These are phyloP conservation scores for Periglandula ipomoeae DNA, from an alignment of 2,329 filamentous ascomycete genomes.

Conservation along the genomic window DNA sequence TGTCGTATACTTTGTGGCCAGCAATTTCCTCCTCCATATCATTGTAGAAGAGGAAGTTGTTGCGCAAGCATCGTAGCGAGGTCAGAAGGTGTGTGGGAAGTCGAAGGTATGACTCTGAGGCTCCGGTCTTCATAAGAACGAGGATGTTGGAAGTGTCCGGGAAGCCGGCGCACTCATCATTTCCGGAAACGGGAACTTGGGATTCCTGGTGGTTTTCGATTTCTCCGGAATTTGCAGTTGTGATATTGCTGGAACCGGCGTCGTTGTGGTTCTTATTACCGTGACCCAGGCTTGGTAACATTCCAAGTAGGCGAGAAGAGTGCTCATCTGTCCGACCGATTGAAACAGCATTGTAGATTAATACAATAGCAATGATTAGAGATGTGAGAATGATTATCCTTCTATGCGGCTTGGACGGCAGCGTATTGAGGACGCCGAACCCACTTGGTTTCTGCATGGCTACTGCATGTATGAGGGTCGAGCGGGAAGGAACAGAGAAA, in stretches of 20 bases:
- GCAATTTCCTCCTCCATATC: conserved; percentile 42
- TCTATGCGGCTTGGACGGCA: neutral
- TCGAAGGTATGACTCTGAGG: conserved; percentile 42
- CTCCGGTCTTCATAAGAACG: conserved; percentile 48
- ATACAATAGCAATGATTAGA: neutral
- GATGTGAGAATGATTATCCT: neutral
- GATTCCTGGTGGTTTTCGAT: neutral
- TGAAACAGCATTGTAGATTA: neutral
- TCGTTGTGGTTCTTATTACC: neutral
- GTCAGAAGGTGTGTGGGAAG: conserved; percentile 47
- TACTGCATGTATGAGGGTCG: too few species aligned
- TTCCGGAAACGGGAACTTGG: neutral
- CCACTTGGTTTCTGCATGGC: neutral
- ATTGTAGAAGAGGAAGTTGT: conserved; percentile 46
- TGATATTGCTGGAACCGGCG: neutral
- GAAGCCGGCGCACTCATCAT: conserved; percentile 26
- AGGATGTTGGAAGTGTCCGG: conserved; percentile 36
- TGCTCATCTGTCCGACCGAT: neutral
- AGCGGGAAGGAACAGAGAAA: too few species aligned
- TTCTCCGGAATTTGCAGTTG: too few species aligned
- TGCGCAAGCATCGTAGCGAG: conserved; percentile 36
- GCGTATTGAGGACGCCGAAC: neutral
- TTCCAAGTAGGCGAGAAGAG: neutral
- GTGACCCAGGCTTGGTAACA: neutral
- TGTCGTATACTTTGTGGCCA: conserved; percentile 35